These are phyloP conservation scores for Orbilia oligospora DNA, from an alignment of 2,329 filamentous ascomycete species.

Conservation along the genomic window DNA sequence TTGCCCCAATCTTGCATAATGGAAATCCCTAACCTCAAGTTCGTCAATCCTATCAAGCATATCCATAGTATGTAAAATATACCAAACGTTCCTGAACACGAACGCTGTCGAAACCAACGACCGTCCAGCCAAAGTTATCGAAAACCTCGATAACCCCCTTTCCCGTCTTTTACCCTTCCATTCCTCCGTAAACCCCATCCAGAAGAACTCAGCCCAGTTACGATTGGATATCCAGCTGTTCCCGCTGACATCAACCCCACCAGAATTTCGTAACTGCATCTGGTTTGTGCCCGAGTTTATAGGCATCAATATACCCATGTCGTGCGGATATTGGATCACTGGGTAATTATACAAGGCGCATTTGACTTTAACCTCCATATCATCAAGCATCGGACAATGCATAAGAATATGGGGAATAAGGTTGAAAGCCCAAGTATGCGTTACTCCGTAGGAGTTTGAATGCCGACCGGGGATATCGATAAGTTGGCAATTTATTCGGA, in stretches of 20 bases:
- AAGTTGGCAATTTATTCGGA: slow-evolving; percentile 27
- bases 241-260: not conserved
- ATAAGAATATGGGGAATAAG: slow-evolving; percentile 25
- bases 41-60: not conserved
- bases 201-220: not conserved
- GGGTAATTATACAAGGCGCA: not conserved
- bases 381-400: slow-evolving; percentile 15
- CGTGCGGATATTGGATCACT: not conserved
- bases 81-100: not conserved
- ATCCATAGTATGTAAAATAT: not conserved
- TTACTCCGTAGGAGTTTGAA: not conserved
- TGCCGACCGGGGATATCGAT: slow-evolving; percentile 24
- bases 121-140: not conserved
- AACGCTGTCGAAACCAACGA: not conserved
- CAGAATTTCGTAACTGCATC: not conserved
- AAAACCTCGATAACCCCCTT: slow-evolving; percentile 5
- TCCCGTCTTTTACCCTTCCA: not conserved
- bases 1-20: not conserved
- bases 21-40: not conserved
- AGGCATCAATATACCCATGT: not conserved
- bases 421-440: slow-evolving; percentile 39
- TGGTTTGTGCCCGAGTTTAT: not conserved
- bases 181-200: not conserved
- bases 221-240: not conserved
- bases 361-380: slow-evolving; percentile 12